These are phyloP conservation scores for Fusarium praegraminearum DNA, from an alignment of 2,329 filamentous ascomycete species.

Conservation along the genomic window DNA sequence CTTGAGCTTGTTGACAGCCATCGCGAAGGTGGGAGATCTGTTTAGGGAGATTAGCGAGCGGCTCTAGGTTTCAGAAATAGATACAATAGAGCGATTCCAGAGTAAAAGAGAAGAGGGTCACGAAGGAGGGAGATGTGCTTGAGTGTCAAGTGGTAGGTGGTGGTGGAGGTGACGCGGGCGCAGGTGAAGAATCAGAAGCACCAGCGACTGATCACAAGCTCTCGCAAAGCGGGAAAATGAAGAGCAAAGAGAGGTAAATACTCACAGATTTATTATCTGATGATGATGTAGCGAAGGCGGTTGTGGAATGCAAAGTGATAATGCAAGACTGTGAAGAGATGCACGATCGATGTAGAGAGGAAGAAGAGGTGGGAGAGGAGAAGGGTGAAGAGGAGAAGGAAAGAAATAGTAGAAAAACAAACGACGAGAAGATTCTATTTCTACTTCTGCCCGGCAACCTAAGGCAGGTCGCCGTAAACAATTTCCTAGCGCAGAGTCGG, in stretches of 20 bases:
- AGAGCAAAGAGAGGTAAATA: neutral
- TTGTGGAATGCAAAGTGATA: constrained; percentile 10
- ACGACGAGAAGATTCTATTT: constrained; percentile 26
- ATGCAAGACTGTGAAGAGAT: constrained; percentile 18
- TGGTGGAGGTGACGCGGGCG: constrained; percentile 1
- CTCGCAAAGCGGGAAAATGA: too few relatives aligned
- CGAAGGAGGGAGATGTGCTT: neutral
- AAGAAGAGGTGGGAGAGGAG: neutral
- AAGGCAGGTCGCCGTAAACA: constrained; percentile 27
- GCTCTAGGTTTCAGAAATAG: neutral
- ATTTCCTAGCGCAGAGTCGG: constrained; percentile 4
- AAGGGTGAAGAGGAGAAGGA: constrained; percentile 17
- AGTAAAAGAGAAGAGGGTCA: neutral
- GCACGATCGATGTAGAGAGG: constrained; percentile 24
- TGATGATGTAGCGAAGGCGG: constrained; percentile 9
- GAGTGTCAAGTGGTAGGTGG: neutral
- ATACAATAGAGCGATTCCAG: neutral
- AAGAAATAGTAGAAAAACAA: constrained; percentile 5
- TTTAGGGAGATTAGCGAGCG: constrained; percentile 5
- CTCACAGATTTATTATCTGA: constrained; percentile 32
- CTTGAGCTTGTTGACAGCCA: constrained; percentile 50
- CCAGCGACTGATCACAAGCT: neutral
- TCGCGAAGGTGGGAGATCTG: constrained; percentile 38
- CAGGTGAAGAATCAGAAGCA: neutral
- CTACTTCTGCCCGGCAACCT: constrained; percentile 7